phyloP scores from a whole-genome alignment of 805 yeast species.

The Zygosaccharomyces siamensis region DNA sequence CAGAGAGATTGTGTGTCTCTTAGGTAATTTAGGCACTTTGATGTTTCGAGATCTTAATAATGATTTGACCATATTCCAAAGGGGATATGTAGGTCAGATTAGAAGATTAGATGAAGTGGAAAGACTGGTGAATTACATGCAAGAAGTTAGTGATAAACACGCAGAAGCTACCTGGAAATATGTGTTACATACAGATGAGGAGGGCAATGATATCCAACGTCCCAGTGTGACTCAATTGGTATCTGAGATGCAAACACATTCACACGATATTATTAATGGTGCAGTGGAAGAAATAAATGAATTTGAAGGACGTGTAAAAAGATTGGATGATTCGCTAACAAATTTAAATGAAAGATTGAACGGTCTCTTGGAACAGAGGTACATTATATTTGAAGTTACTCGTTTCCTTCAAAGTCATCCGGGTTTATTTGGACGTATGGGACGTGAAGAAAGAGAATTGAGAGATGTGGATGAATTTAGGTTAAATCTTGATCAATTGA shows the following conservation, averaged over 20 bases:
- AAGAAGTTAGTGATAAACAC: conserved; percentile 45
- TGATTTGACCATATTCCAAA: conserved; percentile 79
- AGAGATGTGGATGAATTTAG: conserved; percentile 25
- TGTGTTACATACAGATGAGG: conserved; percentile 33
- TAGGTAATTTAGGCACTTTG: conserved; percentile 81
- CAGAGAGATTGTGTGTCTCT: conserved; percentile 71
- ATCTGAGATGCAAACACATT: conserved; percentile 25
- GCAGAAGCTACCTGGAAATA: conserved; percentile 35
- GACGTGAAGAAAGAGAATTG: conserved; percentile 17
- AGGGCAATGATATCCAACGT: conserved; percentile 20
- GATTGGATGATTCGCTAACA: conserved; percentile 65
- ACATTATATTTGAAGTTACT: conserved; percentile 49
- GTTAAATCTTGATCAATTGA: conserved; percentile 17
- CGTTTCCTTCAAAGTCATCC: conserved; percentile 43
- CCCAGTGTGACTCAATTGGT: conserved; percentile 19
- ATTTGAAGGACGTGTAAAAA: conserved; percentile 68
- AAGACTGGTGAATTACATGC: conserved; percentile 59
- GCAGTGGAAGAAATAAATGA: conserved; percentile 54
- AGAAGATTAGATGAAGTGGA: conserved; percentile 76
- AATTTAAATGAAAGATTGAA: conserved; percentile 57
- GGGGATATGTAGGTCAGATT: conserved; percentile 83
- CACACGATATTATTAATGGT: conserved; percentile 49
- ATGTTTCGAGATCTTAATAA: conserved; percentile 87
- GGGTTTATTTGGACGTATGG: conserved; percentile 26
- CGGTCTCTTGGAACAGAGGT: conserved; percentile 65